These are phyloP conservation scores for Gnomoniopsis smithogilvyi DNA, from an alignment of 2,329 filamentous ascomycete genomes.

Conservation along the genomic window DNA sequence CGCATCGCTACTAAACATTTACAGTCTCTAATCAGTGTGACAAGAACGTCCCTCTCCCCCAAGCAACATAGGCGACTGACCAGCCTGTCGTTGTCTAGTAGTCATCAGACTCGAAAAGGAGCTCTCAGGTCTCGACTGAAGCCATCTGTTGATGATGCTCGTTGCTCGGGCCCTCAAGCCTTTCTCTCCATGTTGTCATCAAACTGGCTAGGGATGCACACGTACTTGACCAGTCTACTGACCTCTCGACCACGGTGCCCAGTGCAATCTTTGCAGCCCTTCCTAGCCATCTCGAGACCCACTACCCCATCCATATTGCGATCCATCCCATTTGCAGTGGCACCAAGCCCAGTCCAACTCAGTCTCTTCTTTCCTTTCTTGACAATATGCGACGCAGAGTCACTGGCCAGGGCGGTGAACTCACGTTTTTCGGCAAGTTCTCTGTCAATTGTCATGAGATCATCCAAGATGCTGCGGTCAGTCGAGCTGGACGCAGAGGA, in stretches of 20 bases:
- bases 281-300: conserved; percentile 32
- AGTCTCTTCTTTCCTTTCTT: conserved; percentile 29
- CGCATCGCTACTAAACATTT: too few relatives aligned
- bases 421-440: conserved; percentile 40
- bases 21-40: too few relatives aligned
- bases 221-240: conserved; percentile 29
- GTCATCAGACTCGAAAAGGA: too few relatives aligned
- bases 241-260: conserved; percentile 31
- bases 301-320: conserved; percentile 31
- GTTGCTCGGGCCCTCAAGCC: too few relatives aligned
- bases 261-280: conserved; percentile 30
- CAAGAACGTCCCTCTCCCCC: too few relatives aligned
- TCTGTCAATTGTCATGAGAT: conserved; percentile 34
- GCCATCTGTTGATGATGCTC: too few relatives aligned
- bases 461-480: conserved; percentile 28
- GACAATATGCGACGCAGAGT: conserved; percentile 21
- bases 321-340: conserved; percentile 26
- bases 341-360: conserved; percentile 39
- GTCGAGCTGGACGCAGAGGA: conserved; percentile 16
- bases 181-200: not conserved
- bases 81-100: too few relatives aligned
- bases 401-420: conserved; percentile 35
- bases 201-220: conserved; percentile 5
- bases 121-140: not conserved
- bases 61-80: too few relatives aligned